phyloP scores from a whole-genome alignment of 306 rosid genomes.

The Malus orientalis region DNA sequence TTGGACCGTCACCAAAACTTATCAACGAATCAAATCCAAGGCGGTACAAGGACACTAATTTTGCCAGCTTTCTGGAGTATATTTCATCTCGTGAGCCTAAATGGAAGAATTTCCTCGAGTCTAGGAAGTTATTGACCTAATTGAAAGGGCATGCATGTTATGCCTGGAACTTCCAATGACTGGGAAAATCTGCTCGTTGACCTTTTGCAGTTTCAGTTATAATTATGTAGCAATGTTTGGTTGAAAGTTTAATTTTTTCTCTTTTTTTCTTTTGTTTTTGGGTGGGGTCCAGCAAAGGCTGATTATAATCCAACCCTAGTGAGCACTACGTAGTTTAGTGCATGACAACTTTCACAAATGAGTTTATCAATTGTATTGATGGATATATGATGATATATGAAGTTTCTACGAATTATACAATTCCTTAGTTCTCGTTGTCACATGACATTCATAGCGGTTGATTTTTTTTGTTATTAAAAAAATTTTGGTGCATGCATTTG shows the following conservation, averaged over 20 bases:
- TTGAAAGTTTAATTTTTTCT: neutral
- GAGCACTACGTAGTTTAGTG: neutral
- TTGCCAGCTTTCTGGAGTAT: conserved; percentile 48
- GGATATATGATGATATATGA: neutral
- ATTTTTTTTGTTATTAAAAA: too few relatives aligned
- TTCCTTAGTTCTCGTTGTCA: neutral
- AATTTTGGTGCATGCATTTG: too few relatives aligned
- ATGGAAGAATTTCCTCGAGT: conserved; percentile 58
- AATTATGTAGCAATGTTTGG: neutral
- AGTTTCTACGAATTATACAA: neutral
- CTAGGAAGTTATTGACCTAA: conserved; percentile 45
- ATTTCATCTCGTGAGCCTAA: conserved; percentile 47
- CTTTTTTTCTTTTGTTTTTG: neutral
- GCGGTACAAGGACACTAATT: conserved; percentile 62
- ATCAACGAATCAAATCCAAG: conserved; percentile 54
- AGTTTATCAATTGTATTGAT: neutral
- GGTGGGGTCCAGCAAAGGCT: neutral
- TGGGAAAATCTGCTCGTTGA: conserved; percentile 1
- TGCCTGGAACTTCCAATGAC: neutral
- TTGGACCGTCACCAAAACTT: conserved; percentile 59
- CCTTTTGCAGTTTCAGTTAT: neutral
- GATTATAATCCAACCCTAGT: neutral
- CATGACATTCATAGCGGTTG: neutral
- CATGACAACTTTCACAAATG: neutral
- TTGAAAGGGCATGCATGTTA: neutral